A percentile compares a stretch with the other conserved stretches of the same genome.
Evolutionary conservation across 805 yeast genomes (phyloP).

Genomic region (Priceomyces fermenticarens): DNA sequence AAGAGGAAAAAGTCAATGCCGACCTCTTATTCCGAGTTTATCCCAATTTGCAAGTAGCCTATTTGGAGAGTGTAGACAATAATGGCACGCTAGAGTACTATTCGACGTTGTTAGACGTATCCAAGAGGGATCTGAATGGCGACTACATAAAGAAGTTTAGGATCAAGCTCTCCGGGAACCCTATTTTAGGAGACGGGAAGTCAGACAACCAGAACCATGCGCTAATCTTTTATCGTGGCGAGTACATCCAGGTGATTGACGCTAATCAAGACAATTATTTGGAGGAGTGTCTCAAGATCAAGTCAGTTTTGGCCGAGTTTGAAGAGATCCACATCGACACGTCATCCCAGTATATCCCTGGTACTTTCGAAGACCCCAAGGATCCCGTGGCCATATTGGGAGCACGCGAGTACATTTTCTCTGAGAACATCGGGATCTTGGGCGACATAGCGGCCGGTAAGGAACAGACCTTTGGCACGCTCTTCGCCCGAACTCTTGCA

Average conservation of each 20-base stretch:
- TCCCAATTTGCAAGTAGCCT: slow-evolving; percentile 61
- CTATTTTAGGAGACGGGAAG: slow-evolving; percentile 94
- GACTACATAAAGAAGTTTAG: slow-evolving; percentile 42
- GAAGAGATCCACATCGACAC: slow-evolving; percentile 67
- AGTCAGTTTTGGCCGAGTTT: slow-evolving; percentile 85
- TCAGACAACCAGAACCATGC: slow-evolving; percentile 94
- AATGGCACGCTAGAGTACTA: slow-evolving; percentile 29
- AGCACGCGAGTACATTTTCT: slow-evolving; percentile 91
- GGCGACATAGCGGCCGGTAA: slow-evolving; percentile 98
- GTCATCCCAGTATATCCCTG: slow-evolving; percentile 58
- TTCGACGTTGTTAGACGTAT: slow-evolving; percentile 53
- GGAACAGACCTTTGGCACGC: slow-evolving; percentile 94
- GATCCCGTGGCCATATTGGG: slow-evolving; percentile 84
- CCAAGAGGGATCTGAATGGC: slow-evolving; percentile 52
- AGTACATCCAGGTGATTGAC: slow-evolving; percentile 90
- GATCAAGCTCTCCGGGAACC: slow-evolving; percentile 85
- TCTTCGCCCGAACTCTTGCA: slow-evolving; percentile 89
- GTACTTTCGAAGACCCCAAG: slow-evolving; percentile 15
- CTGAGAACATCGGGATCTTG: slow-evolving; percentile 86
- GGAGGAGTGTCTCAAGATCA: slow-evolving; percentile 89
- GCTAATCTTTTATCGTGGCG: slow-evolving; percentile 85
- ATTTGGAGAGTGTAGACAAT: slow-evolving; percentile 42
- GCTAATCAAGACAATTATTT: slow-evolving; percentile 95
- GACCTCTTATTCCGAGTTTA: slow-evolving; percentile 66
- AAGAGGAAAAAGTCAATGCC: slow-evolving; percentile 65